Base-by-base conservation (phyloP, 768 basidiomycete species). In the Suillus clintonianus region DNA sequence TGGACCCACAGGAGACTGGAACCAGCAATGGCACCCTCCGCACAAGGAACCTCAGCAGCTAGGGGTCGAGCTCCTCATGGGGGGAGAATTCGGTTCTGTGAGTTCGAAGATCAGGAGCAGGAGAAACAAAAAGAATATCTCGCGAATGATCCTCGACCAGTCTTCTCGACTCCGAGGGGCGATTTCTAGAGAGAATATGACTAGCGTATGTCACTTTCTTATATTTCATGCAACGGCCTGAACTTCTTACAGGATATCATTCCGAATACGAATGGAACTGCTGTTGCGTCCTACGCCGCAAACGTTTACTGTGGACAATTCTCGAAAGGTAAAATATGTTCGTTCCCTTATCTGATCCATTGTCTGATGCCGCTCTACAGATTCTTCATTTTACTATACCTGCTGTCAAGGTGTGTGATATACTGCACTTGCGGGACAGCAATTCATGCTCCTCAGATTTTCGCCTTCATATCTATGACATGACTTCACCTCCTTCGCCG, bases 371-470 rank as follows among this genome's bases (percentile, higher is more conserved):
- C 7, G n/a, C 19, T 59, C 36, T 47, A 57, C 54, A 92, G 94
- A 95, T 71, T 91, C 93, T 0, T 88, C 90, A 0, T 96, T 97
- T 74, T 98, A 92, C 74, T 98, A 97, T 74, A 95, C 95, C 4
- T 97, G 95, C 69, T 88, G 86, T 51, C 89, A 92, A 84, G 91
- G 91, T 90, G 62, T 60, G 72, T 62, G 13, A n/a, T 30, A 34
- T 43, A 39, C 8, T n/a, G 62, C 45, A 45, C 24, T 17, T 2
- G 41, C n/a, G 17, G 55, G 37, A 37, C 34, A 64, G 56, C 24
- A 58, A 55, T 58, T 59, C 39, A 37, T 47, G 39, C 43, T 53
- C 56, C 34, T 58, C n/a, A 91, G 94, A 97, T 75, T 99, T 96
- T 71, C 86, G 86, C 42, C 79, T 99, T 30, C 92, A 97, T 72